These are phyloP conservation scores for Globomyces pollinis-pini DNA, from an alignment of 192 early-diverging fungal species.

Conservation along the genomic window DNA sequence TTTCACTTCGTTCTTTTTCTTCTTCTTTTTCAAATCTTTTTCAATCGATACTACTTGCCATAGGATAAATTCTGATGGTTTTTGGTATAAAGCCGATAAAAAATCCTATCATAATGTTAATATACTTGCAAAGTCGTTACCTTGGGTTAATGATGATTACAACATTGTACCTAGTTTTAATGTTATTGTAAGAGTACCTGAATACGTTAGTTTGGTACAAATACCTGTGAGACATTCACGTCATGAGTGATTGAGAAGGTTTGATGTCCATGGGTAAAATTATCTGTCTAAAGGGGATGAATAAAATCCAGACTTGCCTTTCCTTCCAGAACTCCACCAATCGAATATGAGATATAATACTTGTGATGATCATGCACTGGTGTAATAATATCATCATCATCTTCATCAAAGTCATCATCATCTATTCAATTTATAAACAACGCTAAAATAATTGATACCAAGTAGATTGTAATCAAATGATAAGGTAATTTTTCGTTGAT, in stretches of 20 bases:
- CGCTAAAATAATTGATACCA: too few relatives aligned
- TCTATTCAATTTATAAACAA: too few relatives aligned
- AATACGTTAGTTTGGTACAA: too few relatives aligned
- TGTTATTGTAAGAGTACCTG: too few relatives aligned
- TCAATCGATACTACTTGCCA: slow-evolving; percentile 12
- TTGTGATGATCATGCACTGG: slow-evolving; percentile 1
- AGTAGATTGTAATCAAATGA: too few relatives aligned
- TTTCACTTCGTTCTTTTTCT: background rate
- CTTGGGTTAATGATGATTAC: too few relatives aligned
- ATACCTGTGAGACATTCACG: slow-evolving; percentile 22
- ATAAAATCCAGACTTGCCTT: slow-evolving; percentile 12
- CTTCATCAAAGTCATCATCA: too few relatives aligned
- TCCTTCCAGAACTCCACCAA: slow-evolving; percentile 21
- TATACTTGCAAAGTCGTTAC: too few relatives aligned
- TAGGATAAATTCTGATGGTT: slow-evolving; percentile 18
- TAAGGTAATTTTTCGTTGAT: too few relatives aligned
- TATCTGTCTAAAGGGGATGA: slow-evolving; percentile 25
- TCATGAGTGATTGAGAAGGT: slow-evolving; percentile 19
- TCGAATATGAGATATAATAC: slow-evolving; percentile 19
- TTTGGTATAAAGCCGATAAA: slow-evolving; percentile 21
- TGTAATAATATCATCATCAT: too few relatives aligned
- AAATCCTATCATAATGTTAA: slow-evolving; percentile 10
- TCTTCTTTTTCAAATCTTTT: background rate
- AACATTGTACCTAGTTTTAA: too few relatives aligned
- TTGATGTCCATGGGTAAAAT: slow-evolving; percentile 8